A percentile compares a stretch with the other conserved stretches of the same genome.
These are phyloP conservation scores for Trichoderma sp. DNA, from an alignment of 2,329 filamentous ascomycete genomes.

Conservation along the genomic window DNA sequence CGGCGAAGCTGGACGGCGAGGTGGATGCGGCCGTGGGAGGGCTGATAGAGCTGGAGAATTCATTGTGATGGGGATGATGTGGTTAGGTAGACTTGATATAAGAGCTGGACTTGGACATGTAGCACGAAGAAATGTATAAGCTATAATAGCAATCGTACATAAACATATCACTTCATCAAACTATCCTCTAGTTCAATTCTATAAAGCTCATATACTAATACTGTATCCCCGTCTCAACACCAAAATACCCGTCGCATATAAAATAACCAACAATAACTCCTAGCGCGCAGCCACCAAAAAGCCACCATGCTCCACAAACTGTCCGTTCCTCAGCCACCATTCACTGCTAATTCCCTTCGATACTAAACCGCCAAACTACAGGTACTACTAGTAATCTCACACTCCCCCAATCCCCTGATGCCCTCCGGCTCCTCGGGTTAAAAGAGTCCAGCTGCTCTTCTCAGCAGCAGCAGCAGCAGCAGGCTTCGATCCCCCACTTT, in stretches of 20 bases:
- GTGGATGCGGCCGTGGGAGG: conserved; percentile 27
- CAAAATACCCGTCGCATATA: conserved; percentile 20
- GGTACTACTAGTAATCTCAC: background rate
- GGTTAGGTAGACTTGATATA: background rate
- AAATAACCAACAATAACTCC: background rate
- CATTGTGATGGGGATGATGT: no score
- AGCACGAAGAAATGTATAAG: background rate
- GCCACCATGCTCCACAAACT: background rate
- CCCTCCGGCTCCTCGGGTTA: conserved; percentile 17
- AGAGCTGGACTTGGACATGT: background rate
- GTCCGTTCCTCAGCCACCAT: background rate
- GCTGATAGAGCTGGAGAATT: conserved; percentile 31
- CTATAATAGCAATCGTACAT: no score
- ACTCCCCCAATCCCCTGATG: conserved; percentile 5
- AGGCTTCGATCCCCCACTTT: background rate
- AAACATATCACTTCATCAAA: no score
- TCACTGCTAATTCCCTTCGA: background rate
- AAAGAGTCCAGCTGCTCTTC: background rate
- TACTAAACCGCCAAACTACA: background rate
- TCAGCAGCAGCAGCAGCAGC: background rate
- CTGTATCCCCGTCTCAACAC: no score
- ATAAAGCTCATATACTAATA: no score
- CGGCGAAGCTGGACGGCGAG: conserved; percentile 31
- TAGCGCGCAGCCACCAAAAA: conserved; percentile 12
- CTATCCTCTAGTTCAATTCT: no score